These are phyloP conservation scores for Marvania coccoides DNA, from an alignment of 139 green algal genomes.

Conservation along the genomic window DNA sequence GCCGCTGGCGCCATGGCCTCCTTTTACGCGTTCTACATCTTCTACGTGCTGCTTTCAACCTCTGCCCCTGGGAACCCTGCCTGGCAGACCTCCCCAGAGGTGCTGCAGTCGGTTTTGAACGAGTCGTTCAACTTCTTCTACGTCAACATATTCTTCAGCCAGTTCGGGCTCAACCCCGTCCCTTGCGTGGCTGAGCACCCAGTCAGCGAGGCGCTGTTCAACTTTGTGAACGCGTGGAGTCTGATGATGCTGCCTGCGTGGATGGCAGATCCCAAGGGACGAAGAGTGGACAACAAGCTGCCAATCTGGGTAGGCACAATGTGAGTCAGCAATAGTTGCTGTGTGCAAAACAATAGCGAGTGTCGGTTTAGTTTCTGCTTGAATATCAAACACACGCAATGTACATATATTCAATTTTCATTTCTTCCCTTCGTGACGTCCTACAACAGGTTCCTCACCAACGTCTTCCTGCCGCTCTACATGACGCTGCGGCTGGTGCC, in stretches of 20 bases:
- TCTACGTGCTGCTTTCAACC: slow-evolving; percentile 44
- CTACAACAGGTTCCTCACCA: slow-evolving; percentile 60
- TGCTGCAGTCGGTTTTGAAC: slow-evolving; percentile 42
- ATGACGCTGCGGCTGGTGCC: slow-evolving; percentile 53
- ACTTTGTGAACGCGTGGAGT: slow-evolving; percentile 66
- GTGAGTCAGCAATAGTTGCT: no score
- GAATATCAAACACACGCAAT: not conserved
- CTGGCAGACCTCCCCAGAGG: slow-evolving; percentile 28
- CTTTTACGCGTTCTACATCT: slow-evolving; percentile 58
- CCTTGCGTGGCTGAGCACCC: slow-evolving; percentile 30
- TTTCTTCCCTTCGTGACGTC: not conserved
- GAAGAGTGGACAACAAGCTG: slow-evolving; percentile 35
- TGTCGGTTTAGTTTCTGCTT: no score
- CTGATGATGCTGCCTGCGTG: slow-evolving; percentile 68
- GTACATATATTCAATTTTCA: not conserved
- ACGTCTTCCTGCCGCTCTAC: slow-evolving; percentile 75
- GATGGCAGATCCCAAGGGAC: slow-evolving; percentile 42
- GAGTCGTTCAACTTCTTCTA: slow-evolving; percentile 85
- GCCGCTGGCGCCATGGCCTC: slow-evolving; percentile 38
- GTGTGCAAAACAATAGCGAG: no score
- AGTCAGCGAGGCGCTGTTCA: slow-evolving; percentile 67
- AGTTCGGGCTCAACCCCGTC: slow-evolving; percentile 36
- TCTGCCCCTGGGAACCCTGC: slow-evolving; percentile 44
- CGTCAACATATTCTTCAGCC: slow-evolving; percentile 54
- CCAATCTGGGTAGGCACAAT: slow-evolving; percentile 53